Evolutionary conservation across 2,329 filamentous ascomycete genomes (phyloP), one percentile per base, ranked within the genome.

Genomic region (Gyromitra esculenta): DNA sequence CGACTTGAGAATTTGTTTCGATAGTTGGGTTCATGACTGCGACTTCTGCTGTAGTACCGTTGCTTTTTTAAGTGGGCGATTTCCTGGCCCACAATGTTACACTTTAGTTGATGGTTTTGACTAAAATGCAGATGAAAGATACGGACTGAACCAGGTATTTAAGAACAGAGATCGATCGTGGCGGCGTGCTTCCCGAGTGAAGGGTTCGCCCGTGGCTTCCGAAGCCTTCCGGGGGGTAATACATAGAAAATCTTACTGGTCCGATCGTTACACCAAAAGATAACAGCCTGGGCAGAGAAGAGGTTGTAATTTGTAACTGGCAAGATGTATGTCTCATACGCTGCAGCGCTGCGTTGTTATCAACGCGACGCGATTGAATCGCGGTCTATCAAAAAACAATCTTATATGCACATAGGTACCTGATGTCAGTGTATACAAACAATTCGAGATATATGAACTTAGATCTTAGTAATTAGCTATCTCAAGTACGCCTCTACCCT

Each of bases 141-240:
- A 21, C 8, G 50, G 50, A 18, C 48, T n/a, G 6, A 35, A n/a
- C 25, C 54, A 31, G 54, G 25, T 37, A 39, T 59, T n/a, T 59
- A 39, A n/a, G 56, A 59, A 18, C 13, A 13, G 56, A 39, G 56
- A 39, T 39, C 31, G 56, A 59, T 59, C 31, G 56, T 39, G 15
- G 56, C 7, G 56, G 56, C 15, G 13, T 59, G 35, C 4, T 13
- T 59, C 50, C 18, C 18, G 9, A 31, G 11, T 54, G 15, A n/a
- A 18, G 15, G 7, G 45, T 50, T 18, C 7, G 45, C 18, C 45
- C 43, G 15, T 25, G 21, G 50, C 21, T 54, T 18, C 50, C 25
- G 50, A 52, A 52, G 21, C 50, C 18, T 21, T 11, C 21, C 5
- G 18, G 18, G 11, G 18, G 8, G 25, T 54, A 9, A 21, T n/a